Conservation (phyloP, 306 rosid genomes). For the Ammopiptanthus mongolicus region DNA sequence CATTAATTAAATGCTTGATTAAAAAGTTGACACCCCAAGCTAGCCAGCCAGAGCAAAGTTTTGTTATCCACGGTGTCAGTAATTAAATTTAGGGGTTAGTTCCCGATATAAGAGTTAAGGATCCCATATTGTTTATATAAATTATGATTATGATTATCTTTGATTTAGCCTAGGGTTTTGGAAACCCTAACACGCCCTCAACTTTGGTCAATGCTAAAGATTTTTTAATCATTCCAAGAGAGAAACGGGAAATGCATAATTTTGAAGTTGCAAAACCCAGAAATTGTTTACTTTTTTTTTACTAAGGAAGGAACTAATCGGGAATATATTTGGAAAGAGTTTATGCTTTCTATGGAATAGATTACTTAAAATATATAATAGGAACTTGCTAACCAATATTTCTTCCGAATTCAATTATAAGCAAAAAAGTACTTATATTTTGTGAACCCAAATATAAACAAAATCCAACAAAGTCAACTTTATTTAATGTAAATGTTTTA, state of each 20-base stretch:
- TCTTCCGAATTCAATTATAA: no score
- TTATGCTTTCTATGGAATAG: background rate
- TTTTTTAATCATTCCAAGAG: slow-evolving; percentile 2
- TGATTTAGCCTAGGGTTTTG: slow-evolving; percentile 52
- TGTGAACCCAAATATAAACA: no score
- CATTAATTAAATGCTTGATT: slow-evolving; percentile 3
- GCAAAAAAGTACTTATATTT: no score
- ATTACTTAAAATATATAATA: no score
- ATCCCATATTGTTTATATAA: slow-evolving; percentile 22
- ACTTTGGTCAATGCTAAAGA: slow-evolving; percentile 23
- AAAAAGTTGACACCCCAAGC: slow-evolving; percentile 5
- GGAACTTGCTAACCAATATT: no score
- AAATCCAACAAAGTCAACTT: no score
- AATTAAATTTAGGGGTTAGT: slow-evolving; percentile 30
- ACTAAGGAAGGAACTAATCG: background rate
- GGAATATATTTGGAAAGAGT: background rate
- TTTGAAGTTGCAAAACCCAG: background rate
- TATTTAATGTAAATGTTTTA: no score
- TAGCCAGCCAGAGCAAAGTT: slow-evolving; percentile 1
- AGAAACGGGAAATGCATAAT: background rate
- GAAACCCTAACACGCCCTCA: slow-evolving; percentile 19
- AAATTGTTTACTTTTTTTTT: background rate
- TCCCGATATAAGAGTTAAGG: slow-evolving; percentile 32
- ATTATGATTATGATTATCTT: slow-evolving; percentile 12
- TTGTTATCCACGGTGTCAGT: slow-evolving; percentile 27